Percentiles rank a stretch among this genome's conserved stretches.
Evolutionary conservation across 2,329 filamentous ascomycete genomes (phyloP).

Genomic region (Emergomyces orientalis): DNA sequence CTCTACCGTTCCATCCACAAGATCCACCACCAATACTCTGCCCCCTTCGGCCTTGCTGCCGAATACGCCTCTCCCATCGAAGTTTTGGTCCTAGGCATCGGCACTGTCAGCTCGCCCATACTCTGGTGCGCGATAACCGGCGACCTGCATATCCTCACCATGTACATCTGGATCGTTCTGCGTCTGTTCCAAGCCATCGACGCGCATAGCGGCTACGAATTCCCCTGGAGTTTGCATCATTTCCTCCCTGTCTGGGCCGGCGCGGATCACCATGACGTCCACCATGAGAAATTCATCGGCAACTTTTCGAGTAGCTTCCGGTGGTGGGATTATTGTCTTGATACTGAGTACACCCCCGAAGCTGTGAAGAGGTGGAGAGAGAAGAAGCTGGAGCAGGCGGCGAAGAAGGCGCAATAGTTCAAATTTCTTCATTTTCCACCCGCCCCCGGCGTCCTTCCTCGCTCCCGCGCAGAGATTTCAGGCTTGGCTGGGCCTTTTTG

Average conservation of each 20-base stretch:
- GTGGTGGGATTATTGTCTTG: conserved; percentile 94
- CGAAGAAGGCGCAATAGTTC: conserved; percentile 14
- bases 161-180: conserved; percentile 92
- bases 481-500: no score
- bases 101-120: conserved; percentile 73
- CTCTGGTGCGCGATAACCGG: conserved; percentile 73
- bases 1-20: conserved; percentile 98
- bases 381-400: conserved; percentile 23
- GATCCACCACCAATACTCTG: conserved; percentile 97
- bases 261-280: conserved; percentile 89
- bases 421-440: not conserved
- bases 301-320: conserved; percentile 98
- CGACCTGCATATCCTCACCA: conserved; percentile 88
- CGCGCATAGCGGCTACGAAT: conserved; percentile 94
- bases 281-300: conserved; percentile 97
- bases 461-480: not conserved
- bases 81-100: conserved; percentile 86
- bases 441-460: not conserved
- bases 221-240: conserved; percentile 93
- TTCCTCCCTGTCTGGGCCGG: conserved; percentile 97
- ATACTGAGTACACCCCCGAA: conserved; percentile 87
- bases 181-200: conserved; percentile 97
- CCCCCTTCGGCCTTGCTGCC: conserved; percentile 89
- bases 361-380: conserved; percentile 76
- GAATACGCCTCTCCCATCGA: conserved; percentile 98